Base-by-base conservation (phyloP, 768 basidiomycete species). In the Suillus bovinus region DNA sequence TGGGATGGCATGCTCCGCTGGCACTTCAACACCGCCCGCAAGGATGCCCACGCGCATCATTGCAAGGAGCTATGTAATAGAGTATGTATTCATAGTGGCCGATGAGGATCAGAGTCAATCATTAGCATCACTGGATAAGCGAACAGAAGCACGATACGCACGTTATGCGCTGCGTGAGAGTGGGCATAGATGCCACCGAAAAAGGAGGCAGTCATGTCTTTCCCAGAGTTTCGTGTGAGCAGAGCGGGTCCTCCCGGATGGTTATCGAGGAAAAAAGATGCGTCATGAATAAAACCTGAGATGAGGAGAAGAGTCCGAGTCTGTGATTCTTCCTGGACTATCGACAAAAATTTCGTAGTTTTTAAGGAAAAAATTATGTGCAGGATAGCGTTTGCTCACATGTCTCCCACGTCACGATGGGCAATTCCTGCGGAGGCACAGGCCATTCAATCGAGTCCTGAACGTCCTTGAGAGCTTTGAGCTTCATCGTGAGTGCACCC, bases 231-330 rank as follows among this genome's bases (percentile, higher is more conserved):
- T 31, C 75, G 76, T 59, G 77, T 73, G 68, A 97, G 75, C 58
- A 90, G 69, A 42, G 77, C 70, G 44, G 78, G 78, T 17, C 94
- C 94, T 27, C 94, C 94, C 0, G 94, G 94, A 76, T 94, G 91
- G 59, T 86, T 80, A 60, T 89, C 86, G 38, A 87, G 64, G 72
- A 95, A 94, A 13, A 81, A 73, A 4, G 89, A 83, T 22, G 87
- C 84, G 66, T 96, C 94, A 72, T 95, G 93, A 65, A 97, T 89
- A 78, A 92, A 95, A 14, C 94, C 94, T 22, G 88, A 85, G 41
- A 96, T 79, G 57, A 93, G 81, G 46, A 96, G 77, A 60, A 97
- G 75, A 4, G 84, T 80, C 33, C 87, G 81, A 41, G 80, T 80
- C 74, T 84, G 79, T 6, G 91, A 83, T 68, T 90, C 88, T 63